Conservation (phyloP, 1,284 basidiomycete genomes). For the Retiboletus fuscus region DNA sequence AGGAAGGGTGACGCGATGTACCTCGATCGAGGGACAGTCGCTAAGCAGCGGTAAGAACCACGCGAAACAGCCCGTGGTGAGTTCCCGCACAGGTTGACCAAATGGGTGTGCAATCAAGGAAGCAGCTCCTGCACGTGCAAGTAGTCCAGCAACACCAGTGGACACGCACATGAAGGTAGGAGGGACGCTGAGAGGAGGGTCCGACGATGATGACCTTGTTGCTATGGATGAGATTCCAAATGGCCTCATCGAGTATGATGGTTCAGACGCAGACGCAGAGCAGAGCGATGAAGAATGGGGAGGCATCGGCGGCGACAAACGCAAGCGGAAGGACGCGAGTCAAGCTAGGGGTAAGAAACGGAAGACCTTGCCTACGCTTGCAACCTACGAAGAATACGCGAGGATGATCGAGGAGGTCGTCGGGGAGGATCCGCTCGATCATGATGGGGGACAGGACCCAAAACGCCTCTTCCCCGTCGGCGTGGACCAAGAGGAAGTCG, state of each 20-base stretch:
- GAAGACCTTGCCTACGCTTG: constrained; percentile 86
- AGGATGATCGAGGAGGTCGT: constrained; percentile 85
- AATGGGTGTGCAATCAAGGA: constrained; percentile 78
- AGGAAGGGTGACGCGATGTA: too few relatives aligned
- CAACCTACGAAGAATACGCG: constrained; percentile 95
- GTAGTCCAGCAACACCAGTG: too few relatives aligned
- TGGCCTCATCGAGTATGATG: constrained; percentile 71
- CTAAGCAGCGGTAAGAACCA: too few relatives aligned
- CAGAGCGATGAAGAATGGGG: constrained; percentile 63
- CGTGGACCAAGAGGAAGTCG: constrained; percentile 93
- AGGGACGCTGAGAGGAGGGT: constrained; percentile 58
- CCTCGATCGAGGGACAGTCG: too few relatives aligned
- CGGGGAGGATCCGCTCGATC: too few relatives aligned
- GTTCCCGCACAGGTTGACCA: constrained; percentile 52
- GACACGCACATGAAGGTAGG: too few relatives aligned
- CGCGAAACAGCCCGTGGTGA: too few relatives aligned
- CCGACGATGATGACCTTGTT: constrained; percentile 75
- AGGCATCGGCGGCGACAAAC: constrained; percentile 55
- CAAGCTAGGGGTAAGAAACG: constrained; percentile 78
- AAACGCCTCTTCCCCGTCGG: constrained; percentile 96
- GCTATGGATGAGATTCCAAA: constrained; percentile 65
- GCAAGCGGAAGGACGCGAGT: constrained; percentile 64
- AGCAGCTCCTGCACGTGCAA: constrained; percentile 72
- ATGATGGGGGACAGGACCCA: constrained; percentile 96
- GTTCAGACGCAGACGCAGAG: constrained; percentile 58